Base-by-base conservation (phyloP, 306 rosid species). In the Cyclanthera cordifolia region DNA sequence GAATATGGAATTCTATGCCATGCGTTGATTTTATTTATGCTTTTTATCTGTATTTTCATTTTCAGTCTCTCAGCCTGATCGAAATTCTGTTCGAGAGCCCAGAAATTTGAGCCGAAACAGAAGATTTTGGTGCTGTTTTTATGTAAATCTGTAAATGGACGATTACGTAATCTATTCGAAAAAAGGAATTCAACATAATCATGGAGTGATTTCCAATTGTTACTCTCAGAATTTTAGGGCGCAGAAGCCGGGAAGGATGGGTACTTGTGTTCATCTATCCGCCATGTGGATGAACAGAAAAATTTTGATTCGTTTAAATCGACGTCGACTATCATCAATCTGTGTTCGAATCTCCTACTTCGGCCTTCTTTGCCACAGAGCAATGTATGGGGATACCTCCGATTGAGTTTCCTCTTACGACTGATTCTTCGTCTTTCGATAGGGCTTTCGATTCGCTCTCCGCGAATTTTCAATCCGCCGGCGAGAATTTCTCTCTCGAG, bases 341-440 rank as follows among this genome's bases (percentile, higher is more conserved):
- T 81, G 47, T 88, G n/a, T n/a, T 86, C 50, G 91, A 88, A 77
- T 80, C 91, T 5, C 95, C 89, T 2, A 63, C 84, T 75, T 85
- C 86, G 3, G 85, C 91, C 30, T 88, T 88, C 54, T 85, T 76
- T 49, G 90, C 94, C 27, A 72, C 94, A 11, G 95, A 88, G 72
- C 77, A 77, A 13, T 85, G 70, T 79, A 91, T 88, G 97, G 85
- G 95, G 19, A 79, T 91, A 54, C 82, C 84, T 24, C 85, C 74
- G 58, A 73, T 84, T 77, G 84, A 88, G 37, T 70, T 63, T 74
- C 84, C n/a, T n/a, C n/a, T n/a, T n/a, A n/a, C 73, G 74, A 66
- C 48, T 73, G 75, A 67, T 21, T 43, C 52, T 21, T 43, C 69
- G 3, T 37, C 49, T 64, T 60, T 60, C 49, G 49, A 59, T 39